Evolutionary conservation across 2,329 filamentous ascomycete genomes (phyloP), one percentile per base, ranked within the genome.

Genomic region (Ceratocystis destructans): DNA sequence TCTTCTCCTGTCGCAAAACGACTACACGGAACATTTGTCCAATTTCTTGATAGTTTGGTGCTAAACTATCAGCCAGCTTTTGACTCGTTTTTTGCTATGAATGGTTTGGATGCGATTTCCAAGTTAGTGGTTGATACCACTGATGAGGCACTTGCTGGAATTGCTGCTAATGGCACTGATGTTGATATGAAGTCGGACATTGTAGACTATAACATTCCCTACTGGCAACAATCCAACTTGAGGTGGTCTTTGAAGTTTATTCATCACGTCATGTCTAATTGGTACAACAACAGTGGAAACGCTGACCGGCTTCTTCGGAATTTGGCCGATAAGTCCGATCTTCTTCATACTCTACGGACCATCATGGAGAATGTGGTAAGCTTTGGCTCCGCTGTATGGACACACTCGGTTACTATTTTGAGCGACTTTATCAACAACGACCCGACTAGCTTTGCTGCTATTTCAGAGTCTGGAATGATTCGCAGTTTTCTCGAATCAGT

Each of bases 371-470:
- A 96, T 71, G 87, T 89, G 46, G 80, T 80, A 64, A 80, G 86
- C 46, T 99, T 92, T 73, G 94, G 94, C 12, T 94, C 93, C 1
- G 87, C 94, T 68, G 90, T 97, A 4, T 99, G 94, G 94, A 96
- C 91, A 62, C 92, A 92, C 73, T 88, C 91, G 5, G 90, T 96
- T 69, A 92, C 87, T 65, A 93, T 96, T 66, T 79, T 99, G 63
- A 94, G 90, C 73, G 93, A 90, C 71, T 99, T 99, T 75, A 96
- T 99, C 71, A 95, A 99, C 76, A 96, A 97, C 73, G 94, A 99
- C 72, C 94, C 94, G 0, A 99, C 94, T 0, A 99, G 94, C 75
- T 99, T 96, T 74, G 88, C 90, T 33, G 90, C 96, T 28, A 94
- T 99, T 70, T 90, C 90, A 15, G 94, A 99, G 76, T 93, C 94